Evolutionary conservation across 2,329 filamentous ascomycete species (phyloP), one percentile per base, ranked within the genome.

Genomic region (Neocatenulostroma microsporum): DNA sequence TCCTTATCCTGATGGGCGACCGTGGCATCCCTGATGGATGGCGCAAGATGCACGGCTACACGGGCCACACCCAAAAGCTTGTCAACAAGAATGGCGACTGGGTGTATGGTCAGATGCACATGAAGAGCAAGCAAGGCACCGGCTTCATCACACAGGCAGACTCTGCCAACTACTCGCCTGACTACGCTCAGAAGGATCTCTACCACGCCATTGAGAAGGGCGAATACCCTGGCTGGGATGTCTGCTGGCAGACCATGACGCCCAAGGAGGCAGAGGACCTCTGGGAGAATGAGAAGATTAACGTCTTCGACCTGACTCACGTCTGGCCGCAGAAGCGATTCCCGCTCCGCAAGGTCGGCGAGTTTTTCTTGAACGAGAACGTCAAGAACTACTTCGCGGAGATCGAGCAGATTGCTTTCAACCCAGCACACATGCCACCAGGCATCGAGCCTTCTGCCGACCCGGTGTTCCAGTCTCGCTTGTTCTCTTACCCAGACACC

Each of bases 401-500:
- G 50, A 80, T 83, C 33, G 80, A 84, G 63, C 80, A 83, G 55
- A 70, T 75, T 13, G 76, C 78, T 2, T 84, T 82, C 69, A 78
- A 72, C 42, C 80, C 80, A 25, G 70, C 76, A 5, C 78, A 83
- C 54, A 61, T 83, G 58, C 69, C 76, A 3, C 78, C 79, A 3
- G 79, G 80, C 36, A 74, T 80, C 39, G 79, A 83, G 59, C 74
- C 78, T 11, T 81, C 78, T 8, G 77, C 77, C 45, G 80, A 84
- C 48, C 79, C 80, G 1, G 77, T 84, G 23, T 66, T 84, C 3
- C 79, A 84, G 58, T 74, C 73, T 25, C 76, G 80, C 39, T 68
- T 83, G 26, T 83, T 83, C 67, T 82, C 78, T 2, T 83, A 83
- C 62, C 74, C 77, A 9, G 79, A 84, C 52, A 78, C 73, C 3